Evolutionary conservation across 257 asterid species (phyloP), one percentile per base, ranked within the genome.

Genomic region (Solanum appendiculatum): DNA sequence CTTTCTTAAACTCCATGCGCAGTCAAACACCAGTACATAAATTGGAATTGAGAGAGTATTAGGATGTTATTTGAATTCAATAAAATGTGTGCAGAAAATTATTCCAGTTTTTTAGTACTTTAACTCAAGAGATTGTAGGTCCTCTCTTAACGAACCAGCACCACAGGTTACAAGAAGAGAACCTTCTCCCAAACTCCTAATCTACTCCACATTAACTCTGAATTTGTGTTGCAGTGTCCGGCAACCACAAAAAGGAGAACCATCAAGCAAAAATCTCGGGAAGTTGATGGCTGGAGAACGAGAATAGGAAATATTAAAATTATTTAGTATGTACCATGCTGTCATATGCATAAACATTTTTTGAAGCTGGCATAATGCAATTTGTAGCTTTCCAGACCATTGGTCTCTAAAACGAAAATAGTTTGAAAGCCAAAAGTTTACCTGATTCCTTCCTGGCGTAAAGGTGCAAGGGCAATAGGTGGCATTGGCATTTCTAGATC

Each of bases 401-500:
- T 64, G 21, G 27, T 36, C 42, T 37, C 80, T 63, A 40, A 20
- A 39, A 29, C 8, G 29, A 66, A 16, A 84, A 64, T n/a, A 63
- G 29, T 21, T 80, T 66, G 64, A 82, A 37, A 15, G n/a, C 75
- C 86, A 87, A 42, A 89, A 87, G 87, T 25, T 12, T 91, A 97
- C 99, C 98, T 94, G 89, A 94, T 92, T 87, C 90, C 95, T 23
- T 86, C 92, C 86, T 91, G 93, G 64, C 68, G 93, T 85, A 93
- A 87, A 88, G 99, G 98, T 83, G 96, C 94, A 86, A 97, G 98
- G 86, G 97, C 94, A 86, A 92, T 93, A 87, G 99, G 98, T 36
- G 98, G 99, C 99, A 95, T 93, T 78, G 99, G 98, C 90, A 95
- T 91, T 86, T 95, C 98, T 68, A 93, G 89, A 90, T 95, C 98